phyloP scores from a whole-genome alignment of 345 rosid species.

The Populus euphratica region DNA sequence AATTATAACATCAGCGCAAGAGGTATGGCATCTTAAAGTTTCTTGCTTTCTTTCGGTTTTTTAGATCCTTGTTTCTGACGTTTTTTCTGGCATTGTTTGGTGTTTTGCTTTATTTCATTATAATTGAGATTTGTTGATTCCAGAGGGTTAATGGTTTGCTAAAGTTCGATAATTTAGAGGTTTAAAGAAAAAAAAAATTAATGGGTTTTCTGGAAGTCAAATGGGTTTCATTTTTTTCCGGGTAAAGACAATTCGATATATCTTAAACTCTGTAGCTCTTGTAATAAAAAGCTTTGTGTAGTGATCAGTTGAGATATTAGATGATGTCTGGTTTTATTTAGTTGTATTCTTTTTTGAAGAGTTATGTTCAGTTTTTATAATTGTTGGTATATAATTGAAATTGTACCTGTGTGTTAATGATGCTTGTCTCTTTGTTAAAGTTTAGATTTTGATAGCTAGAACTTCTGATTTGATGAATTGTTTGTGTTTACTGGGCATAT shows the following conservation, averaged over 20 bases:
- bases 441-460: not conserved
- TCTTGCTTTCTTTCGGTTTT: not conserved
- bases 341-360: not conserved
- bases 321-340: not conserved
- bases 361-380: not conserved
- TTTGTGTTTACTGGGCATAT: not conserved
- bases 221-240: not conserved
- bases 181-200: not conserved
- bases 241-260: not conserved
- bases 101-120: not conserved
- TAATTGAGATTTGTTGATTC: not conserved
- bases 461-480: not conserved
- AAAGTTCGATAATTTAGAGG: not conserved
- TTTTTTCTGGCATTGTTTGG: not conserved
- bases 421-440: not conserved
- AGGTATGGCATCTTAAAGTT: conserved; percentile 10
- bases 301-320: not conserved
- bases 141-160: not conserved
- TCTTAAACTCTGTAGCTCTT: not conserved
- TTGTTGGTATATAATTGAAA: not conserved
- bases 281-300: not conserved
- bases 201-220: not conserved
- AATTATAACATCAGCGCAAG: not conserved
- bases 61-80: not conserved
- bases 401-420: not conserved